These are phyloP conservation scores for Basidiobolus meristosporus DNA, from an alignment of 371 early-diverging fungal species.

Conservation along the genomic window DNA sequence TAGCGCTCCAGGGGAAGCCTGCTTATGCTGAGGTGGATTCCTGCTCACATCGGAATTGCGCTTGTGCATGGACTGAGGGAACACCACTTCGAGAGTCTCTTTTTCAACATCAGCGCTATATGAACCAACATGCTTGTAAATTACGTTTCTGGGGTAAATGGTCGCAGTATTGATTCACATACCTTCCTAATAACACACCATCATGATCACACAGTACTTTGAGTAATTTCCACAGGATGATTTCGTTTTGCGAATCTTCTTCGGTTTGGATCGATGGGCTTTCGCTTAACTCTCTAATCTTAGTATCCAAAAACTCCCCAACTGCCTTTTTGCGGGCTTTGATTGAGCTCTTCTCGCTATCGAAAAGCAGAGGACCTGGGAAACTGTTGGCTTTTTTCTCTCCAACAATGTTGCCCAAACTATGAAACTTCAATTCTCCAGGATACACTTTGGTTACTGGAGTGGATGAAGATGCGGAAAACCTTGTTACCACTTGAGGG, in stretches of 20 bases:
- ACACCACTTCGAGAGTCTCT: not conserved
- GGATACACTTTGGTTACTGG: slow-evolving; percentile 31
- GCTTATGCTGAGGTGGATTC: not conserved
- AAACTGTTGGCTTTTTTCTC: slow-evolving; percentile 8
- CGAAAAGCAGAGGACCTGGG: slow-evolving; percentile 37
- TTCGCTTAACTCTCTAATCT: slow-evolving; percentile 16
- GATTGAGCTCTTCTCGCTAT: slow-evolving; percentile 17
- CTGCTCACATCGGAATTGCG: not conserved
- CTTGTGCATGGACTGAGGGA: not conserved
- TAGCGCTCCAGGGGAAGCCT: slow-evolving; percentile 4
- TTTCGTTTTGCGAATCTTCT: slow-evolving; percentile 9
- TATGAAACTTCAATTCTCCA: slow-evolving; percentile 26
- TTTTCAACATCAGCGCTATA: not conserved
- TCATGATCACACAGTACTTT: slow-evolving; percentile 40
- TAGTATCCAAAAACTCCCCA: slow-evolving; percentile 21
- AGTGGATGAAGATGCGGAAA: slow-evolving; percentile 11
- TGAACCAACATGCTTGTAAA: not conserved
- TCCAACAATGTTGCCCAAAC: slow-evolving; percentile 14
- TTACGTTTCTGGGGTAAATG: too few relatives aligned
- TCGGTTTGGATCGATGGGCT: slow-evolving; percentile 4
- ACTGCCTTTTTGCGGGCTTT: slow-evolving; percentile 54
- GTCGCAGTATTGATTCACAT: slow-evolving; percentile 12
- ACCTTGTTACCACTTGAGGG: slow-evolving; percentile 51
- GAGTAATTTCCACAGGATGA: slow-evolving; percentile 38
- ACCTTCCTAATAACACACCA: slow-evolving; percentile 42